Percentiles rank a stretch among this genome's conserved stretches.
These are phyloP conservation scores for Abrus precatorius DNA, from an alignment of 306 rosid species.

Conservation along the genomic window DNA sequence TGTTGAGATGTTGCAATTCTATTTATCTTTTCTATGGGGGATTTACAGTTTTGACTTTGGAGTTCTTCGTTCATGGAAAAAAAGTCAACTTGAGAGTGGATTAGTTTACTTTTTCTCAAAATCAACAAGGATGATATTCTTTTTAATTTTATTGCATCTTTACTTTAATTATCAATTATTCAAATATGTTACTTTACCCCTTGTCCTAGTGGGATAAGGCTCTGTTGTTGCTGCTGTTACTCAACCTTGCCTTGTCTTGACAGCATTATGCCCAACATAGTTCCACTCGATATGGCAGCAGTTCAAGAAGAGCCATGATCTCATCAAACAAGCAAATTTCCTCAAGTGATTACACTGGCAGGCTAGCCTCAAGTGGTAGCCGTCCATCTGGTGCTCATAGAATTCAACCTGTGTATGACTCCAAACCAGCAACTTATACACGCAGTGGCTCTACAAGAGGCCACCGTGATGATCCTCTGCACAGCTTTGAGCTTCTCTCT, in stretches of 20 bases:
- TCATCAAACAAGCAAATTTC: slow-evolving; percentile 71
- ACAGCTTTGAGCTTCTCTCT: slow-evolving; percentile 87
- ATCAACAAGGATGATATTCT: neutral
- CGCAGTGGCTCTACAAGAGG: slow-evolving; percentile 66
- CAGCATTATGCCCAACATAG: slow-evolving; percentile 74
- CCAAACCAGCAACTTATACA: slow-evolving; percentile 58
- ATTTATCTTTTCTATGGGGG: neutral
- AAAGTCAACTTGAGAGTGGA: neutral
- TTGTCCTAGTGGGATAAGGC: no score
- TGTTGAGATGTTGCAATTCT: neutral
- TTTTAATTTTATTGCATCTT: neutral
- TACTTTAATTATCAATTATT: neutral
- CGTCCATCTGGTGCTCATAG: slow-evolving; percentile 73
- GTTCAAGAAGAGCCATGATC: slow-evolving; percentile 74
- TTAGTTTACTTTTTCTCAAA: neutral
- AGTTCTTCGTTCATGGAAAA: neutral
- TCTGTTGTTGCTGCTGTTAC: no score
- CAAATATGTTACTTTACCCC: slow-evolving; percentile 31
- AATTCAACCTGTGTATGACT: slow-evolving; percentile 59
- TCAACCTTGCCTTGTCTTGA: slow-evolving; percentile 32
- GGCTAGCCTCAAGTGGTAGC: slow-evolving; percentile 59
- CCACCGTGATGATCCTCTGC: slow-evolving; percentile 80
- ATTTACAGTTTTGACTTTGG: slow-evolving; percentile 5
- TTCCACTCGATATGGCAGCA: slow-evolving; percentile 86
- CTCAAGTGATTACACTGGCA: slow-evolving; percentile 71